These are phyloP conservation scores for Cyclotella atomus DNA, from an alignment of 108 stramenopile genomes.

Conservation along the genomic window DNA sequence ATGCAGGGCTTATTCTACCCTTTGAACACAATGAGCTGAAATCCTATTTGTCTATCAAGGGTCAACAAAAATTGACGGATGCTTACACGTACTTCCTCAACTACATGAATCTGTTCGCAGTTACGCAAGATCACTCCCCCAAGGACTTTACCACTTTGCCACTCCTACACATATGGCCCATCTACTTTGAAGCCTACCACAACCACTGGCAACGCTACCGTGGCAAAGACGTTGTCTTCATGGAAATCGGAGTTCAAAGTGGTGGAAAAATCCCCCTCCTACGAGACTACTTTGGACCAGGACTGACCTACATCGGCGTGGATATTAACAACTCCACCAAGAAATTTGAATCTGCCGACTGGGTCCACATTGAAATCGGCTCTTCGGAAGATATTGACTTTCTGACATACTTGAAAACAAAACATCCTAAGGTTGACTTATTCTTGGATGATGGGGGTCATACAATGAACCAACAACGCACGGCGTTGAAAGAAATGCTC, in stretches of 20 bases:
- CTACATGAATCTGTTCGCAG: not conserved
- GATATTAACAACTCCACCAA: slow-evolving; percentile 10
- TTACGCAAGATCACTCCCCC: not conserved
- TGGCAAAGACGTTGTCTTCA: slow-evolving; percentile 15
- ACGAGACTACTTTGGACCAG: slow-evolving; percentile 12
- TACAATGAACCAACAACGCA: slow-evolving; percentile 9
- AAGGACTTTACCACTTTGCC: slow-evolving; percentile 10
- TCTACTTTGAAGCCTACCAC: slow-evolving; percentile 18
- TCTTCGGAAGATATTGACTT: slow-evolving; percentile 8
- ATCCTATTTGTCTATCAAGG: not conserved
- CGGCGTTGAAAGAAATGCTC: slow-evolving; percentile 15
- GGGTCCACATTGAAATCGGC: slow-evolving; percentile 13
- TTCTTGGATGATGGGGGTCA: slow-evolving; percentile 12
- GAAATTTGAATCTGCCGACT: slow-evolving; percentile 12
- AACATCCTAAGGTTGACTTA: slow-evolving; percentile 7
- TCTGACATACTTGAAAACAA: not conserved
- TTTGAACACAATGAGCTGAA: not conserved
- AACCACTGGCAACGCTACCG: slow-evolving; percentile 18
- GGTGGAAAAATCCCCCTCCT: slow-evolving; percentile 8
- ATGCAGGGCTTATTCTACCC: slow-evolving; percentile 7
- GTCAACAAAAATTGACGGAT: not conserved
- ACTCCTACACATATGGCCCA: slow-evolving; percentile 8
- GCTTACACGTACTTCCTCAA: slow-evolving; percentile 13
- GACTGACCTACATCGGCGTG: slow-evolving; percentile 6
- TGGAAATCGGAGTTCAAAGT: slow-evolving; percentile 17